These are phyloP conservation scores for Butyriboletus loyo DNA, from an alignment of 768 basidiomycete species.

Conservation along the genomic window DNA sequence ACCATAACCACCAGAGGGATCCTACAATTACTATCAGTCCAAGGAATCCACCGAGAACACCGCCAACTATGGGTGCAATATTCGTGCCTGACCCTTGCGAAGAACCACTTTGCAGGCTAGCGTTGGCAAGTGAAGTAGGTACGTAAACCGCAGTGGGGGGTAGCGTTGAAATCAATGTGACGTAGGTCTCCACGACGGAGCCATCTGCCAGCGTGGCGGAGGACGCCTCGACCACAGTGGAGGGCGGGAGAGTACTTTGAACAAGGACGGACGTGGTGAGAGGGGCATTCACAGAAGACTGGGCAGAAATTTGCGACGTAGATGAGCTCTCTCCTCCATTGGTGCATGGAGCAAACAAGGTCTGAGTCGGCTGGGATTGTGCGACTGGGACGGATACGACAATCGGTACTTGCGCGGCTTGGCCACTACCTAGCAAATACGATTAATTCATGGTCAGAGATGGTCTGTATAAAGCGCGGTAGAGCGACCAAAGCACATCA, in stretches of 20 bases:
- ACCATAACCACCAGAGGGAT: constrained; percentile 52
- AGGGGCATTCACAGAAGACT: constrained; percentile 7
- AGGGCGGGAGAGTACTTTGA: constrained; percentile 31
- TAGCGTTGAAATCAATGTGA: constrained; percentile 38
- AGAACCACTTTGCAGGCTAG: constrained; percentile 14
- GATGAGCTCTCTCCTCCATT: constrained; percentile 17
- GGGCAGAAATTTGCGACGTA: constrained; percentile 3
- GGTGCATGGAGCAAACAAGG: constrained; percentile 42
- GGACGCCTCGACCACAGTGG: constrained; percentile 29
- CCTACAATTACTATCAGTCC: constrained; percentile 45
- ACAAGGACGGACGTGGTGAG: constrained; percentile 26
- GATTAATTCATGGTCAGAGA: constrained; percentile 13
- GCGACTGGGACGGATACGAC: constrained; percentile 35
- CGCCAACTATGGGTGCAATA: constrained; percentile 50
- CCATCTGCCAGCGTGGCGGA: constrained; percentile 43
- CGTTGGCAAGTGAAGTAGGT: constrained; percentile 11
- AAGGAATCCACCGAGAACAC: constrained; percentile 53
- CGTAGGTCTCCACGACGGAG: constrained; percentile 32
- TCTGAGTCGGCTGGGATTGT: constrained; percentile 31
- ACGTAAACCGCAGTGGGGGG: constrained; percentile 32
- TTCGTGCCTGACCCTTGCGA: constrained; percentile 25
- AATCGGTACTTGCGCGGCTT: constrained; percentile 41
- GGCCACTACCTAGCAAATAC: constrained; percentile 22
- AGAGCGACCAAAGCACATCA: constrained; percentile 12
- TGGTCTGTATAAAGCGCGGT: not conserved